Base-by-base conservation (phyloP, 2,329 filamentous ascomycete species). In the Lachnellula arida region DNA sequence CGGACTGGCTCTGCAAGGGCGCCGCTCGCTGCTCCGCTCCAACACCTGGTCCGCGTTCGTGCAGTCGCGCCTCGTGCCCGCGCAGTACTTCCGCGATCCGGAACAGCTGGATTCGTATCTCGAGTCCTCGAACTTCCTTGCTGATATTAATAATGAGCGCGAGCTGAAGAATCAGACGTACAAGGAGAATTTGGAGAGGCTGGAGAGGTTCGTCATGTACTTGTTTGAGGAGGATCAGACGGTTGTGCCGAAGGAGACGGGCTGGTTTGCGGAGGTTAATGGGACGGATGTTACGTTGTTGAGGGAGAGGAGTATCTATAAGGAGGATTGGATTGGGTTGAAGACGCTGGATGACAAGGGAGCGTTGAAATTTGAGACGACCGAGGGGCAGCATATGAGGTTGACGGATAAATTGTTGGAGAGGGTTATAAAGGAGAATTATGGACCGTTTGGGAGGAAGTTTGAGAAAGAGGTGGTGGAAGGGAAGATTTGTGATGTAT, bases 71-170 rank as follows among this genome's bases (percentile, higher is more conserved):
- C 78, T 97, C 8, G 89, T 99, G 4, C 94, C 94, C 0, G 93
- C 94, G 34, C 94, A 99, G 76, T 99, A 99, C 76, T 97, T 88
- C 77, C 87, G 93, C 51, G 83, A 92, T 62, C 81, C 82, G 58
- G 71, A 76, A 55, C 75, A 91, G 69, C 73, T 91, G 71, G 81
- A 85, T 0, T 74, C 78, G 32, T 99, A 97, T 70, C 81, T 97
- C 19, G 82, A 86, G 63, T 71, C 84, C 69, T 94, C 89, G 65
- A 93, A 92, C 70, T 97, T 95, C 72, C 78, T 99, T 8, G 94
- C 93, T 9, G 93, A 97, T 69, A 87, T 97, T 74, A 99, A 99
- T 74, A 97, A 97, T 71, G 94, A 99, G 80, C 81, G 92, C 11
- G 61, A 63, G 49, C 59, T 76, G 53, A 96, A 95, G 81, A 96